Percentiles rank a stretch among this genome's conserved stretches.
Conservation (phyloP, 345 rosid genomes). For the Euphorbia peplus region DNA sequence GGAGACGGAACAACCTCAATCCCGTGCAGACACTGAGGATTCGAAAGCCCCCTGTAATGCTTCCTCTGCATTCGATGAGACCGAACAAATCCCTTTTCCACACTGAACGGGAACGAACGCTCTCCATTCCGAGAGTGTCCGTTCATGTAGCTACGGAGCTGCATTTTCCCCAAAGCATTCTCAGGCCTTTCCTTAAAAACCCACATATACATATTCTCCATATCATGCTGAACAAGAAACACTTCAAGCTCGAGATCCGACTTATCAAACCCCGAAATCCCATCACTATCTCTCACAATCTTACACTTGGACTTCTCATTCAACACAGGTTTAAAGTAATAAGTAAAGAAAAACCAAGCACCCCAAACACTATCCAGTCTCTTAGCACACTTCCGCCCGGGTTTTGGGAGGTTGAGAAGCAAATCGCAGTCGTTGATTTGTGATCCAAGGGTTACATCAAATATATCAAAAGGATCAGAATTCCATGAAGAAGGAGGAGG, state of each 20-base stretch:
- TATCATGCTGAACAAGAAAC: constrained; percentile 93
- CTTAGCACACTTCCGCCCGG: constrained; percentile 22
- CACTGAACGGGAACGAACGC: constrained; percentile 79
- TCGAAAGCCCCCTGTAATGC: constrained; percentile 93
- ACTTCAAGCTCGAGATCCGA: constrained; percentile 78
- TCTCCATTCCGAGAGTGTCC: constrained; percentile 98
- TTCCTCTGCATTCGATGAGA: constrained; percentile 98
- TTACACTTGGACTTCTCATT: constrained; percentile 26
- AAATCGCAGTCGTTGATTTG: constrained; percentile 19
- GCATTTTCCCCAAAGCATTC: constrained; percentile 98
- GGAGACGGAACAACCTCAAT: constrained; percentile 76
- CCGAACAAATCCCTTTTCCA: constrained; percentile 86
- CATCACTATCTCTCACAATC: constrained; percentile 47
- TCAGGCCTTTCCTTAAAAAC: constrained; percentile 95
- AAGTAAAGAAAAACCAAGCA: constrained; percentile 31
- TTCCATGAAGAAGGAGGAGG: constrained; percentile 26
- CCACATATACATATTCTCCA: constrained; percentile 99
- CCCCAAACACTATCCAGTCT: constrained; percentile 27
- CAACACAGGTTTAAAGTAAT: constrained; percentile 27
- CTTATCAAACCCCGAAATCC: constrained; percentile 78
- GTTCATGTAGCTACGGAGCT: constrained; percentile 92
- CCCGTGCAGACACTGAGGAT: constrained; percentile 95
- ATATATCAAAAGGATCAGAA: constrained; percentile 22
- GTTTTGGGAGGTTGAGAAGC: constrained; percentile 14
- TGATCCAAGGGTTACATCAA: constrained; percentile 23